Evolutionary conservation across 2,329 filamentous ascomycete genomes (phyloP).

Genomic region (Fusarium algeriense): DNA sequence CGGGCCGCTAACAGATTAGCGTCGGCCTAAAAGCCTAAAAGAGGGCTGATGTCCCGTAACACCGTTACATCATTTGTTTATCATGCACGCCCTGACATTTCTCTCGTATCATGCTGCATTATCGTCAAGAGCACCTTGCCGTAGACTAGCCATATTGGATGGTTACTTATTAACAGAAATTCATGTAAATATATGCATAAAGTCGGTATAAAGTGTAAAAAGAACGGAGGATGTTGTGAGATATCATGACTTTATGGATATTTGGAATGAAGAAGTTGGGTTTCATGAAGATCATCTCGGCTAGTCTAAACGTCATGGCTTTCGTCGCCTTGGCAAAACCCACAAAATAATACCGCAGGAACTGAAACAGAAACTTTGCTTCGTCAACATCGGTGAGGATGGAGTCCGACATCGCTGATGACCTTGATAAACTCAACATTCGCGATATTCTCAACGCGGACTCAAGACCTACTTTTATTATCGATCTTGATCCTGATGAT

Average conservation of each 20-base stretch:
- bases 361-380: neutral
- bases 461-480: constrained; percentile 54
- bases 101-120: neutral
- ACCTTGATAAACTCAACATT: constrained; percentile 54
- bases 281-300: neutral
- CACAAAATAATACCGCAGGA: constrained; percentile 14
- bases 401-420: constrained; percentile 25
- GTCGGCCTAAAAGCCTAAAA: neutral
- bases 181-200: neutral
- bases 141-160: neutral
- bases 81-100: neutral
- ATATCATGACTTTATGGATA: neutral
- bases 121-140: neutral
- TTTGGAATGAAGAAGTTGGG: neutral
- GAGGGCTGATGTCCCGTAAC: neutral
- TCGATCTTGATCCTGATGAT: constrained; percentile 54
- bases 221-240: neutral
- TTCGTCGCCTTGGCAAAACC: constrained; percentile 6
- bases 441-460: constrained; percentile 58
- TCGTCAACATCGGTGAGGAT: constrained; percentile 18
- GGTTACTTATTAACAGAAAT: rapidly evolving
- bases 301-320: constrained; percentile 14
- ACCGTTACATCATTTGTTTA: neutral
- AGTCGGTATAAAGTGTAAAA: neutral
- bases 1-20: constrained; percentile 17